Base-by-base conservation (phyloP, 2,329 filamentous ascomycete genomes). In the Nigrospora oryzae region DNA sequence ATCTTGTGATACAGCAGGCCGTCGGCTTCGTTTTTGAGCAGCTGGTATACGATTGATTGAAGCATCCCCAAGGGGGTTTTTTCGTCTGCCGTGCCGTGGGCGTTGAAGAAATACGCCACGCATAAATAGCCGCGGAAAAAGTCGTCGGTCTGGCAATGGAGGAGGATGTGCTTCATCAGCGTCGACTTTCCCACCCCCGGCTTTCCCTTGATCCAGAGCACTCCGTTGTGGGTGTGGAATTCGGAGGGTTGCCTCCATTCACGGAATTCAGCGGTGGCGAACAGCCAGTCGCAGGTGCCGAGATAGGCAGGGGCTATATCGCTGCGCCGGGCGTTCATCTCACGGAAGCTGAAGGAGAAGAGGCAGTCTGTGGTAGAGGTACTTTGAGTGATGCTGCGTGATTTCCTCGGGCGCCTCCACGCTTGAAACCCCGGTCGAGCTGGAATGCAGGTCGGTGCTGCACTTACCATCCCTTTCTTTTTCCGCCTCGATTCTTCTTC, bases 171-270 rank as follows among this genome's bases (percentile, higher is more conserved):
- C 19, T 23, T 23, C 19, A 23, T 23, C 19, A 23, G 19, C 19
- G 19, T 23, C 38, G 54, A 56, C 36, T 56, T 56, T n/a, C 55
- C 55, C 7, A 43, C 46, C 10, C 58, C 58, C 10, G 57, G 54
- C 33, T 60, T 60, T 5, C 58, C 57, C 38, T 57, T 58, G 11
- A 60, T 53, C 58, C 54, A 60, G 13, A 58, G 48, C 4, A 59
- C 42, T 23, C 54, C 53, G n/a, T 54, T 49, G 45, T 55, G 41
- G 8, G 40, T 32, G 37, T 36, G 15, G 11, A 48, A 30, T 12
- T 48, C 1, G 10, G 13, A 8, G 14, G 44, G 44, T n/a, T 47
- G 2, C n/a, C 36, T 42, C 56, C 56, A 59, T 17, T 50, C 4
- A 11, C n/a, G 10, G 42, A 52, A 59, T n/a, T 53, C 38, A 3